Evolutionary conservation across 2,329 filamentous ascomycete genomes (phyloP).

Genomic region (Clonostachys sp.): DNA sequence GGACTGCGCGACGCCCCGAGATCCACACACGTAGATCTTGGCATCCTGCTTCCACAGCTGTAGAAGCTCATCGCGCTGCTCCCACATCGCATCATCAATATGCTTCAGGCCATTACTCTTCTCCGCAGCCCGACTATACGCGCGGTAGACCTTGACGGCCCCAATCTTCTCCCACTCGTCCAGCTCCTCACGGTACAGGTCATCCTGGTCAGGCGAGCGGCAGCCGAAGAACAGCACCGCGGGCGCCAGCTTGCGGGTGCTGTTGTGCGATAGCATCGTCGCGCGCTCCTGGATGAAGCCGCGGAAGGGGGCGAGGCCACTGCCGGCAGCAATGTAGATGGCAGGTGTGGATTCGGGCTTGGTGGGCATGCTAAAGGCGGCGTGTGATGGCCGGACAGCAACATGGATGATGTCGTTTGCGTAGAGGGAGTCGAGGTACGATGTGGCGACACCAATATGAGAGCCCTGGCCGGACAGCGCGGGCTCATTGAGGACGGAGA

Average conservation of each 20-base stretch:
- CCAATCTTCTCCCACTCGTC: conserved; percentile 39
- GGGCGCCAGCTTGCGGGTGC: conserved; percentile 45
- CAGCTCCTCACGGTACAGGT: conserved; percentile 37
- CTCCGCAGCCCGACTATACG: conserved; percentile 33
- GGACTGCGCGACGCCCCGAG: conserved; percentile 32
- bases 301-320: conserved; percentile 54
- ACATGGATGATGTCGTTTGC: conserved; percentile 35
- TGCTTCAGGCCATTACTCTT: conserved; percentile 33
- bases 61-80: conserved; percentile 18
- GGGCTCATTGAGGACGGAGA: conserved; percentile 53
- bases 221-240: conserved; percentile 46
- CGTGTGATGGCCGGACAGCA: conserved; percentile 30
- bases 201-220: conserved; percentile 35
- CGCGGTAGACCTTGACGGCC: conserved; percentile 49
- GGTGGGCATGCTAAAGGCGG: conserved; percentile 37
- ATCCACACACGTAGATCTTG: conserved; percentile 59
- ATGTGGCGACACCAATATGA: conserved; percentile 53
- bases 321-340: conserved; percentile 40
- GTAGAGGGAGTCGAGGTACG: conserved; percentile 45
- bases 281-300: conserved; percentile 55
- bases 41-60: conserved; percentile 30
- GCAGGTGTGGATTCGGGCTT: conserved; percentile 34
- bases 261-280: conserved; percentile 21
- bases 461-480: conserved; percentile 36
- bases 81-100: conserved; percentile 27